Evolutionary conservation across 2,329 filamentous ascomycete species (phyloP), one percentile per base, ranked within the genome.

Genomic region (Cladophialophora carrionii): DNA sequence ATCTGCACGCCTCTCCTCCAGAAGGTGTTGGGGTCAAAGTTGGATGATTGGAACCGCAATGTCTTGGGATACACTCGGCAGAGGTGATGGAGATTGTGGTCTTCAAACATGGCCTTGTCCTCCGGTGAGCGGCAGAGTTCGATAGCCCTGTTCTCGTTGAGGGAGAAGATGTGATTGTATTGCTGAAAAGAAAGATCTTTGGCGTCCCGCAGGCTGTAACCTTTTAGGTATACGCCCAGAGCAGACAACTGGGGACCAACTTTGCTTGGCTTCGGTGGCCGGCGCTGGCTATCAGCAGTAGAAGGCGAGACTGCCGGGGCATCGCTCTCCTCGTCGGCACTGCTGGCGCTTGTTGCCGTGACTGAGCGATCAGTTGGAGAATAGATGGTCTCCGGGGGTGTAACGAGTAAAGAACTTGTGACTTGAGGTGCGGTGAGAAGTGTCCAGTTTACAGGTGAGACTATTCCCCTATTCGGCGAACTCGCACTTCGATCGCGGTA

Each of bases 1-100:
- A 99, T 98, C 78, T 99, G 95, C 20, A 97, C 95, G 34, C 95
- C 95, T 51, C 92, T 88, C 58, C 94, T 88, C 95, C 95, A 99
- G 75, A 95, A 96, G 68, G 89, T 88, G 69, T 96, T 85, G 0
- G 95, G 95, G 73, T 97, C 92, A 74, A 97, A 98, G 78, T 99
- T 99, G 72, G 90, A 91, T 0, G 95, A 98, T 37, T 87, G 87
- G 63, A 98, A 83, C 31, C 95, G 89, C 71, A 87, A 88, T 43
- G 87, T 88, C 61, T 91, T 90, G 6, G 95, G 95, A 74, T 99
- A 99, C 9, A 98, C 92, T 51, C 95, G 89, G 86, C 97, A 97
- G 73, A 97, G 81, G 75, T 93, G 91, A 48, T 88, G 87, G 83
- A 92, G 90, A 76, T 99, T 99, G 82, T 99, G 95, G 65, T 90